Evolutionary conservation across 345 rosid genomes (phyloP).

Genomic region (Capsella bursapastoris): DNA sequence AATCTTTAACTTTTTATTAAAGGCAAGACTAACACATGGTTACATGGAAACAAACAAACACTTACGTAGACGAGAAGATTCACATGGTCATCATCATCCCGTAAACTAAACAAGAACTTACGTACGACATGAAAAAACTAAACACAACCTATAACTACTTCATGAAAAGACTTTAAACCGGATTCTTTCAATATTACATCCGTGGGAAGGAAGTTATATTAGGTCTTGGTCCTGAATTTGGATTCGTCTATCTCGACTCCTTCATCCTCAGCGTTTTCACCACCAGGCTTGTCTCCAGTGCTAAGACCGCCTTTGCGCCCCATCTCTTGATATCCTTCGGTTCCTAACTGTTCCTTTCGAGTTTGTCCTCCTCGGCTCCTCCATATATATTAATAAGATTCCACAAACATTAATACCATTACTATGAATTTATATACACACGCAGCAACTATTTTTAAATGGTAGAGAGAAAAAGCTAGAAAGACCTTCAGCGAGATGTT

Average conservation of each 20-base stretch:
- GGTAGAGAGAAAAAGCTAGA: background rate
- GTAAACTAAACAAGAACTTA: slow-evolving; percentile 13
- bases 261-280: slow-evolving; percentile 45
- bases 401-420: background rate
- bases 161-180: background rate
- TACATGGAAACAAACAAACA: background rate
- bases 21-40: background rate
- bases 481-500: slow-evolving; percentile 80
- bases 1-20: background rate
- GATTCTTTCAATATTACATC: slow-evolving; percentile 1
- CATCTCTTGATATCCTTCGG: slow-evolving; percentile 69
- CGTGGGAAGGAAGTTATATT: too few relatives aligned
- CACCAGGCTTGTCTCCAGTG: slow-evolving; percentile 47
- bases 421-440: background rate
- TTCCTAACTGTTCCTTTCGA: slow-evolving; percentile 62
- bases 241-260: slow-evolving; percentile 50
- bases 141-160: slow-evolving; percentile 6
- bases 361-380: slow-evolving; percentile 67
- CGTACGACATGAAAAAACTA: slow-evolving; percentile 8
- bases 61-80: background rate
- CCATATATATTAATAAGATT: slow-evolving; percentile 43
- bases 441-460: background rate
- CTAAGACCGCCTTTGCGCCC: slow-evolving; percentile 60
- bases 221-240: slow-evolving; percentile 47
- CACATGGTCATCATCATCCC: slow-evolving; percentile 12